Evolutionary conservation across 352 stramenopile species (phyloP).

Genomic region (Ophiocytium majus): DNA sequence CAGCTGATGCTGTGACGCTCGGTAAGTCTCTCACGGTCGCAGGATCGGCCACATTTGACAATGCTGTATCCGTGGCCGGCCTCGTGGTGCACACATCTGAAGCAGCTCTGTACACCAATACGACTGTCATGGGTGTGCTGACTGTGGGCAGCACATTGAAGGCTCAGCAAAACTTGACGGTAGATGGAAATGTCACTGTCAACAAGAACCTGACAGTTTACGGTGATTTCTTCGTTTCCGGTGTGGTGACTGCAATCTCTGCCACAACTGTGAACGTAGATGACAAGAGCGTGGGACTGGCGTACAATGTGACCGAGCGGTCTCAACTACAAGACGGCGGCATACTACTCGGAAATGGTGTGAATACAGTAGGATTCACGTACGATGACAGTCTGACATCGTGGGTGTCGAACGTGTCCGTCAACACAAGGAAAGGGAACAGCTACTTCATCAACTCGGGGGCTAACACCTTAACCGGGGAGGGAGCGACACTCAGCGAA

Average conservation of each 20-base stretch:
- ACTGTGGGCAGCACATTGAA: background rate
- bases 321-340: background rate
- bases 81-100: background rate
- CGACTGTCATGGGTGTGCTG: background rate
- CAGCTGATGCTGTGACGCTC: background rate
- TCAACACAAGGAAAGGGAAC: background rate
- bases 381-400: background rate
- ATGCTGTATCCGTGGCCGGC: background rate
- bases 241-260: background rate
- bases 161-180: background rate
- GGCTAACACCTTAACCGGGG: background rate
- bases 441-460: background rate
- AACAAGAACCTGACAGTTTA: background rate
- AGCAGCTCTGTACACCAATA: background rate
- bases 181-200: background rate
- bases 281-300: background rate
- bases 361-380: background rate
- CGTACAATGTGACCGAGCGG: background rate
- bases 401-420: background rate
- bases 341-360: background rate
- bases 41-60: background rate
- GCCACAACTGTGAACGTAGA: background rate
- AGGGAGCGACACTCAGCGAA: background rate
- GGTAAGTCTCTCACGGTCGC: background rate
- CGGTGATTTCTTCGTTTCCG: background rate